Percentiles rank a stretch among this genome's conserved stretches.
Conservation (phyloP, 2,329 filamentous ascomycete species). For the Fusarium gaditjirri region DNA sequence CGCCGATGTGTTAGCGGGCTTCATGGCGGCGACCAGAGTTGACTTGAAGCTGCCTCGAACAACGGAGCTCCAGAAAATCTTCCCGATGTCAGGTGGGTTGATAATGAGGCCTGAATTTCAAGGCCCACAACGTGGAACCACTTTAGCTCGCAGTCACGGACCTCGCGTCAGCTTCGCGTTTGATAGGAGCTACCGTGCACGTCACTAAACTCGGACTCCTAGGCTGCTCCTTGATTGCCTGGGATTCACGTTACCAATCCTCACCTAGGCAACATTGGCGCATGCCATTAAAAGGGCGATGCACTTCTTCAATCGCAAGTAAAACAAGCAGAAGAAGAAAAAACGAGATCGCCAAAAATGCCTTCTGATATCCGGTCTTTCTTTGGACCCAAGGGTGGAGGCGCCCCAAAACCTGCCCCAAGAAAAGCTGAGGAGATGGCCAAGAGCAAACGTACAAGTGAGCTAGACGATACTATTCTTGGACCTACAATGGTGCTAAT, state of each 20-base stretch:
- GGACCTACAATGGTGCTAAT: slow-evolving; percentile 28
- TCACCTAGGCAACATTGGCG: slow-evolving; percentile 37
- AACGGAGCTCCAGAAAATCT: slow-evolving; percentile 50
- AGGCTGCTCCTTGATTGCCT: slow-evolving; percentile 44
- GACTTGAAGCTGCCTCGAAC: slow-evolving; percentile 40
- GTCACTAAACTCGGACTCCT: slow-evolving; percentile 46
- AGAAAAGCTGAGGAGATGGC: slow-evolving; percentile 59
- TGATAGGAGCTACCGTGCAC: slow-evolving; percentile 46
- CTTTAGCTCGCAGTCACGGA: slow-evolving; percentile 53
- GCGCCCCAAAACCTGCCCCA: slow-evolving; percentile 59
- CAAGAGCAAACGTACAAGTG: slow-evolving; percentile 60
- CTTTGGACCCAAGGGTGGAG: slow-evolving; percentile 80
- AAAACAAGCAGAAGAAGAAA: neutral
- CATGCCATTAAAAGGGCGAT: slow-evolving; percentile 36
- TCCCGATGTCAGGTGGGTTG: slow-evolving; percentile 24
- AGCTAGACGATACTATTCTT: slow-evolving; percentile 34
- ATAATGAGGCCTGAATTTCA: neutral
- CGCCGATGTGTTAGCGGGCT: slow-evolving; percentile 55
- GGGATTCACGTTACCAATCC: slow-evolving; percentile 30
- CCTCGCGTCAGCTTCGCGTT: slow-evolving; percentile 60
- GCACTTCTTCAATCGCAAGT: neutral
- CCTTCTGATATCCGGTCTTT: slow-evolving; percentile 90
- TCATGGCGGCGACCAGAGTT: slow-evolving; percentile 55
- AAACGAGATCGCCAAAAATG: slow-evolving; percentile 58
- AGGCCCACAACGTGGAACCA: slow-evolving; percentile 35